Base-by-base conservation (phyloP, 2,329 filamentous ascomycete genomes). In the Talaromyces atroroseus region DNA sequence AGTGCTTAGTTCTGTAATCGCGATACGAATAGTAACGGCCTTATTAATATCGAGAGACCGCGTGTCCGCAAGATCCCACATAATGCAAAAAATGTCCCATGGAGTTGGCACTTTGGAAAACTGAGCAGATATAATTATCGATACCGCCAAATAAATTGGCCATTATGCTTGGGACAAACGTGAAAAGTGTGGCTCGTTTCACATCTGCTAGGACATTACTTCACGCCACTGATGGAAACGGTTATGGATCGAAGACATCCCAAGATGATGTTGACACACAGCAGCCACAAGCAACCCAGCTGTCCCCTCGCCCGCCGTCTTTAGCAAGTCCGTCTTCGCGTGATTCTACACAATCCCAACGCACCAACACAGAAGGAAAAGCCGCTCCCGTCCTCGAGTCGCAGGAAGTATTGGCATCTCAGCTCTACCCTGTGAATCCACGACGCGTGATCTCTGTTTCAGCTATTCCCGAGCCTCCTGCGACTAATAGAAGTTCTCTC, bases 301-400 rank as follows among this genome's bases (percentile, higher is more conserved):
- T 47, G 7, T n/a, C 18, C 12, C 23, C 29, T 26, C 26, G 34
- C 6, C 11, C 8, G 5, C 40, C 40, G 18, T 32, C 24, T 14
- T 21, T 36, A 21, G 21, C 24, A 42, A 54, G 56, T 11, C 47
- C 50, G 16, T 42, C 51, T 45, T 58, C 51, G 16, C 47, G 36
- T 38, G 46, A 49, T 11, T 54, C 56, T 18, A 42, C 49, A 23
- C 20, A 29, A 20, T 54, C 56, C 32, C 56, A 58, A 42, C 46
- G 44, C n/a, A 51, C 18, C 24, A 32, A 38, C 21, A 20, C 21
- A 7, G 18, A 18, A 20, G 45, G 46, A 8, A 8, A 52, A 24
- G 32, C 45, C 14, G 20, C 38, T 21, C 14, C 42, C 6, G 21
- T 32, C 16, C 48, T 18, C 11, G 34, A 49, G 29, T 49, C 45